Conservation (phyloP, 2,329 filamentous ascomycete genomes). For the Thermothelomyces thermophilus region DNA sequence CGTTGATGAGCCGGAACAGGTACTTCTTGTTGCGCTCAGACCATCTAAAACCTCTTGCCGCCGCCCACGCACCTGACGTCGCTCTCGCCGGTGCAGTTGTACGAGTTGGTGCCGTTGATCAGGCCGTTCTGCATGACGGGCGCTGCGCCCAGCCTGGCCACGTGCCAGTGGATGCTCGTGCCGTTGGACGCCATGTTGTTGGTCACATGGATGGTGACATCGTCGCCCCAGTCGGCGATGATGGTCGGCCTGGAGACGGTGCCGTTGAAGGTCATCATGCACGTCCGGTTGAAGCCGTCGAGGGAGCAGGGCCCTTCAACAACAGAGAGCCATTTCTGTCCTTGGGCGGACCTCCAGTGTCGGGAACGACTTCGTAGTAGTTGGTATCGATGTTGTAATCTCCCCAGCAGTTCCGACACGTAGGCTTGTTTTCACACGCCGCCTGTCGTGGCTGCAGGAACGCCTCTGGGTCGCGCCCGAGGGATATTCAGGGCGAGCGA, state of each 20-base stretch:
- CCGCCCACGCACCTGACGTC: conserved; percentile 5
- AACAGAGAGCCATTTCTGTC: conserved; percentile 26
- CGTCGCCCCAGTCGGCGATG: conserved; percentile 34
- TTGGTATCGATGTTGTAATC: conserved; percentile 29
- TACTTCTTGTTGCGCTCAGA: conserved; percentile 20
- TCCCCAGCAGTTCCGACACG: conserved; percentile 29
- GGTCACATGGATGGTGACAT: conserved; percentile 19
- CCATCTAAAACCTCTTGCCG: conserved; percentile 18
- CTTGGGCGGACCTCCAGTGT: conserved; percentile 16
- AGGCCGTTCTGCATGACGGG: conserved; percentile 39
- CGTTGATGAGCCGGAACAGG: conserved; percentile 43
- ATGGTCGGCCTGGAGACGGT: conserved; percentile 29
- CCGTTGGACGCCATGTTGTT: conserved; percentile 32
- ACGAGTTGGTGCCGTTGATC: conserved; percentile 37
- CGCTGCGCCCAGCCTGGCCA: conserved; percentile 26
- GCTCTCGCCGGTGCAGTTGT: not conserved
- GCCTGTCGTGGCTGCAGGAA: conserved; percentile 13
- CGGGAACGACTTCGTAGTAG: conserved; percentile 28
- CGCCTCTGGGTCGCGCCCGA: not conserved
- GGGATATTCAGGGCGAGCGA: conserved; percentile 15
- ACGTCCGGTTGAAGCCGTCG: conserved; percentile 23
- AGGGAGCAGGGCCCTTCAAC: conserved; percentile 20
- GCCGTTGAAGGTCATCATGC: conserved; percentile 30
- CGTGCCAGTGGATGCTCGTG: conserved; percentile 35
- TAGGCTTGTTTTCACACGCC: conserved; percentile 24